Percentiles rank a stretch among this genome's conserved stretches.
phyloP scores from a whole-genome alignment of 78 protist genomes.

The Monosiga brevicollis region DNA sequence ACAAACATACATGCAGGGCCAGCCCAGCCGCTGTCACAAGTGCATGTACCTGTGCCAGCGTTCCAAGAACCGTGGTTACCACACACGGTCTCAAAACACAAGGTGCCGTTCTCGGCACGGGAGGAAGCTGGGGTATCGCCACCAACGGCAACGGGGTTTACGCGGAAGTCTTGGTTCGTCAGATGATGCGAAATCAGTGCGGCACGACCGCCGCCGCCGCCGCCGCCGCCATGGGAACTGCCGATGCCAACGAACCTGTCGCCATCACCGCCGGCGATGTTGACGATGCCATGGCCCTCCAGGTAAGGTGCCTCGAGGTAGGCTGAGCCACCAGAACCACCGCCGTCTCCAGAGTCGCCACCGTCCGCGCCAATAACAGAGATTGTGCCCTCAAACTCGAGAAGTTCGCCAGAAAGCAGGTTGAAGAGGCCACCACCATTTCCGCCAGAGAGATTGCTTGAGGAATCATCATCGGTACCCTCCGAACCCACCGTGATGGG shows the following conservation, averaged over 20 bases:
- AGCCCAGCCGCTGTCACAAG: background rate
- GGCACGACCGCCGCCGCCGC: no score
- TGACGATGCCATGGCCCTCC: background rate
- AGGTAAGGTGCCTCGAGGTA: background rate
- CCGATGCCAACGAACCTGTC: background rate
- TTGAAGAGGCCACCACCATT: no score
- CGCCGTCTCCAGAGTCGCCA: background rate
- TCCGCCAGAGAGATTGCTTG: no score
- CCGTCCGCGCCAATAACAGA: no score
- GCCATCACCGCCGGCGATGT: background rate
- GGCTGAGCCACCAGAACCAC: background rate
- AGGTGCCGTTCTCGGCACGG: background rate
- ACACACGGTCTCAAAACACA: background rate
- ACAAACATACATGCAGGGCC: background rate
- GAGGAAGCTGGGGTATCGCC: background rate
- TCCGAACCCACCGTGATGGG: no score
- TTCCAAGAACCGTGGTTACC: background rate
- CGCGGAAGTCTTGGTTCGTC: no score
- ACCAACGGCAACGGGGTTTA: no score
- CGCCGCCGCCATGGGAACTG: background rate
- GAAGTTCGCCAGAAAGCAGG: no score
- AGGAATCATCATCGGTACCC: no score
- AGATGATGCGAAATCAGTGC: no score
- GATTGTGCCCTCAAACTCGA: no score
- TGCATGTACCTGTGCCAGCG: background rate